Evolutionary conservation across 768 basidiomycete genomes (phyloP).

Genomic region (Symmetrospora coprosmae): DNA sequence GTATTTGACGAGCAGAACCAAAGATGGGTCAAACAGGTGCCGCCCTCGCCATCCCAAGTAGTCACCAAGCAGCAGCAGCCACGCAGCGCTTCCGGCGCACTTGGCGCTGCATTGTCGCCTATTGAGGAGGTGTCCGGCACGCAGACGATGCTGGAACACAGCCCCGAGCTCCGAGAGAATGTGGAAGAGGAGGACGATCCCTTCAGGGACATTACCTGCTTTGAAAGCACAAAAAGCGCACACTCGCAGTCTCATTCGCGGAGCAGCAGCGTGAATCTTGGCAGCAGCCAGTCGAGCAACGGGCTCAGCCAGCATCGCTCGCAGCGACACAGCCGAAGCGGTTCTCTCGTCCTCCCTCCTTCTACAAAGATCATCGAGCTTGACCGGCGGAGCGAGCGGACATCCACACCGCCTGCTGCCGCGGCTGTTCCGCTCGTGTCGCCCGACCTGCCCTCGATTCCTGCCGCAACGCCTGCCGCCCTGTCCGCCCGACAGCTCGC

Average conservation of each 20-base stretch:
- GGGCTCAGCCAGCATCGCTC: too few relatives aligned
- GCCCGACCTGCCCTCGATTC: conserved; percentile 6
- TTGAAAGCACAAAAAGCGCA: conserved; percentile 46
- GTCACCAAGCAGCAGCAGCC: too few relatives aligned
- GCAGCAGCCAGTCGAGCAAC: conserved; percentile 7
- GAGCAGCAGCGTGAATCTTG: conserved; percentile 28
- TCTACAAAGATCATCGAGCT: not conserved
- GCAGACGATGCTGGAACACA: too few relatives aligned
- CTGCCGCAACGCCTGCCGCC: not conserved
- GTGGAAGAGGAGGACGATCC: conserved; percentile 58
- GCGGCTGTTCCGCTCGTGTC: not conserved
- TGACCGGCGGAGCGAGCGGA: not conserved
- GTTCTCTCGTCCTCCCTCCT: not conserved
- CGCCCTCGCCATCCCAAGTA: too few relatives aligned
- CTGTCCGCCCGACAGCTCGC: not conserved
- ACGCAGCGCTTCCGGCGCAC: too few relatives aligned
- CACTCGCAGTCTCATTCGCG: not conserved
- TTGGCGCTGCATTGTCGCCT: too few relatives aligned
- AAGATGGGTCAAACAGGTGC: conserved; percentile 19
- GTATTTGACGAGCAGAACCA: conserved; percentile 8
- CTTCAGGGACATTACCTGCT: conserved; percentile 78
- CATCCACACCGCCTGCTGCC: conserved; percentile 2
- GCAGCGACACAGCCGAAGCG: conserved; percentile 5
- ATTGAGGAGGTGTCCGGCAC: too few relatives aligned
- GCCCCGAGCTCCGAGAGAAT: too few relatives aligned